Percentiles rank a stretch among this genome's conserved stretches.
Conservation (phyloP, 805 yeast genomes). For the Monosporozyma servazzii region DNA sequence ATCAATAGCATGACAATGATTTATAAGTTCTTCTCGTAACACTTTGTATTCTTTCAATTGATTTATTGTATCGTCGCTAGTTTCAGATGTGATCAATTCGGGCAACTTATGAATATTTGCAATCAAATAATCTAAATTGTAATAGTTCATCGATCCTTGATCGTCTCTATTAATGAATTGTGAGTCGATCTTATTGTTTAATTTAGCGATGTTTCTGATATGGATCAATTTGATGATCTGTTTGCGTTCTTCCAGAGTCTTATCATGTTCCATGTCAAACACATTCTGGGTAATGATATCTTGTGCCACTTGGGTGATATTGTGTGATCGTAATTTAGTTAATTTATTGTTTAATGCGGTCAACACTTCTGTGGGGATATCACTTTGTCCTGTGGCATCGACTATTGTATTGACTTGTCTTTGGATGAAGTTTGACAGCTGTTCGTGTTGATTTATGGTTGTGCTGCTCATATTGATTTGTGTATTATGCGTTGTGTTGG, state of each 20-base stretch:
- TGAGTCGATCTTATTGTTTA: not conserved
- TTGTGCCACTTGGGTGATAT: constrained; percentile 4
- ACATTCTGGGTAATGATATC: constrained; percentile 14
- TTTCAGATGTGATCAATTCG: constrained; percentile 7
- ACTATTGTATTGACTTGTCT: not conserved
- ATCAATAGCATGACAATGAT: constrained; percentile 14
- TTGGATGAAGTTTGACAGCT: constrained; percentile 4
- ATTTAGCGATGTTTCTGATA: not conserved
- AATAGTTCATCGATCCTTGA: not conserved
- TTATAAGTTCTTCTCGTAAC: constrained; percentile 14
- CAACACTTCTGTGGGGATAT: constrained; percentile 9
- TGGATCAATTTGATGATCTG: constrained; percentile 10
- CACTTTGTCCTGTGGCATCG: not conserved
- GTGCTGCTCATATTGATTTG: not conserved
- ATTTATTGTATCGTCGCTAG: constrained; percentile 6
- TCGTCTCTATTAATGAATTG: not conserved
- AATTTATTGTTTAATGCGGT: constrained; percentile 6
- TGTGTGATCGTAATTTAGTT: constrained; percentile 1
- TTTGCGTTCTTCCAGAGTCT: constrained; percentile 11
- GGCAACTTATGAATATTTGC: constrained; percentile 21
- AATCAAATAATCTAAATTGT: constrained; percentile 11
- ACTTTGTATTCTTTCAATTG: constrained; percentile 20
- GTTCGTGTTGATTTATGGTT: not conserved
- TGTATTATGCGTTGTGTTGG: not conserved
- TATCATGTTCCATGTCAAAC: constrained; percentile 13